These are phyloP conservation scores for Podospora bellae-mahoneyi DNA, from an alignment of 495 filamentous ascomycete species.

Conservation along the genomic window DNA sequence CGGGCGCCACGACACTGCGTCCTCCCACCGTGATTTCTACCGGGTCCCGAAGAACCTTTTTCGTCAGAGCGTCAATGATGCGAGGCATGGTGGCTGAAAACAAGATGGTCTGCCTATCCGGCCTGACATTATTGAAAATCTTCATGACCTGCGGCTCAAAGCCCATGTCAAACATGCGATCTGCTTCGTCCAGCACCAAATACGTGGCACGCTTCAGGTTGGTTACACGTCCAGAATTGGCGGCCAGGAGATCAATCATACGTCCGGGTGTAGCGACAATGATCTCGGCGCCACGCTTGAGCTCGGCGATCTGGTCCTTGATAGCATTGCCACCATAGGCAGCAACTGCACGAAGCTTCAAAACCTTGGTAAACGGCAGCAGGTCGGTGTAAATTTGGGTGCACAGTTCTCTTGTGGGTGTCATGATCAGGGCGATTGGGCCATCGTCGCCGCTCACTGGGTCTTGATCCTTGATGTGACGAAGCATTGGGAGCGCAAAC, in stretches of 20 bases:
- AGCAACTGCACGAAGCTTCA: conserved; percentile 87
- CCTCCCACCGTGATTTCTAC: conserved; percentile 93
- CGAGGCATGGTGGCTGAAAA: conserved; percentile 97
- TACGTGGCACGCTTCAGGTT: conserved; percentile 88
- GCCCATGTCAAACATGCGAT: conserved; percentile 99
- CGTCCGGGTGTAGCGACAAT: conserved; percentile 95
- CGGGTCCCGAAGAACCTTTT: conserved; percentile 79
- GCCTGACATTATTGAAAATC: conserved; percentile 84
- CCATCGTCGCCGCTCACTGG: conserved; percentile 82
- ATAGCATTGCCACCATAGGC: conserved; percentile 95
- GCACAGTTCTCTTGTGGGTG: conserved; percentile 91
- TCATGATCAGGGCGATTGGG: conserved; percentile 83
- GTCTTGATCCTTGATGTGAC: conserved; percentile 93
- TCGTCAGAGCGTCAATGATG: conserved; percentile 85
- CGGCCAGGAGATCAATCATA: conserved; percentile 90
- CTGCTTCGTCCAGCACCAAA: conserved; percentile 92
- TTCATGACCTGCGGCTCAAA: conserved; percentile 99
- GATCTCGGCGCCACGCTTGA: conserved; percentile 94
- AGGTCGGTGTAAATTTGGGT: conserved; percentile 93
- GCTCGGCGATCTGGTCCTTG: conserved; percentile 93
- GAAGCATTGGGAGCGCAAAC: conserved; percentile 92
- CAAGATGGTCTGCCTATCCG: conserved; percentile 86
- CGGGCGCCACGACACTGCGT: conserved; percentile 83
- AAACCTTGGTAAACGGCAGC: conserved; percentile 86
- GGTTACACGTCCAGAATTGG: conserved; percentile 88